Percentiles rank a stretch among this genome's conserved stretches.
Conservation (phyloP, 2,329 filamentous ascomycete genomes). For the Diaporthe ampelina region DNA sequence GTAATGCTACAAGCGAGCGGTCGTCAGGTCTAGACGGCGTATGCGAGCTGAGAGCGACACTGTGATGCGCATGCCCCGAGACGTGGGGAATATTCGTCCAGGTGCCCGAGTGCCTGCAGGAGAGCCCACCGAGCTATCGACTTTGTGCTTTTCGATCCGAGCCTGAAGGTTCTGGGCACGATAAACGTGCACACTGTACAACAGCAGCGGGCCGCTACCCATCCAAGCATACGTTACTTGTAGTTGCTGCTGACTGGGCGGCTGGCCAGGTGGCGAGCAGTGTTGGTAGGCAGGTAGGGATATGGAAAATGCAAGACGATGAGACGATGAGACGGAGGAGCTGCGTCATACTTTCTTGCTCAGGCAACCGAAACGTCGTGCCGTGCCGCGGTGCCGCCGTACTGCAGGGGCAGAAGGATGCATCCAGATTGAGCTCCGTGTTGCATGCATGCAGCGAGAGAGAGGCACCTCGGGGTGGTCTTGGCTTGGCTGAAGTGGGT, state of each 20-base stretch:
- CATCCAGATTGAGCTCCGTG: slow-evolving; percentile 17
- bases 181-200: not conserved
- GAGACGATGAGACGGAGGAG: not conserved
- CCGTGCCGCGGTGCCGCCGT: slow-evolving; percentile 25
- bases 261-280: not conserved
- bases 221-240: not conserved
- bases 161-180: not conserved
- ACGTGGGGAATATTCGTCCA: not conserved
- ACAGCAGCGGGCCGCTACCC: not conserved
- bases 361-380: slow-evolving; percentile 13
- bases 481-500: not conserved
- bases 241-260: not conserved
- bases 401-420: slow-evolving; percentile 27
- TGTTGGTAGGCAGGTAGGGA: not conserved
- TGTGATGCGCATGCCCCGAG: not conserved
- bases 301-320: not conserved
- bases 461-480: not conserved
- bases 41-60: not conserved
- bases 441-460: not conserved
- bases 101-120: not conserved
- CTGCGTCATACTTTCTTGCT: slow-evolving; percentile 18
- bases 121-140: slow-evolving; percentile 4
- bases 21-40: not conserved
- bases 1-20: not conserved
- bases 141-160: not conserved